These are phyloP conservation scores for Phytophthora ramorum DNA, from an alignment of 352 stramenopile species.

Conservation along the genomic window DNA sequence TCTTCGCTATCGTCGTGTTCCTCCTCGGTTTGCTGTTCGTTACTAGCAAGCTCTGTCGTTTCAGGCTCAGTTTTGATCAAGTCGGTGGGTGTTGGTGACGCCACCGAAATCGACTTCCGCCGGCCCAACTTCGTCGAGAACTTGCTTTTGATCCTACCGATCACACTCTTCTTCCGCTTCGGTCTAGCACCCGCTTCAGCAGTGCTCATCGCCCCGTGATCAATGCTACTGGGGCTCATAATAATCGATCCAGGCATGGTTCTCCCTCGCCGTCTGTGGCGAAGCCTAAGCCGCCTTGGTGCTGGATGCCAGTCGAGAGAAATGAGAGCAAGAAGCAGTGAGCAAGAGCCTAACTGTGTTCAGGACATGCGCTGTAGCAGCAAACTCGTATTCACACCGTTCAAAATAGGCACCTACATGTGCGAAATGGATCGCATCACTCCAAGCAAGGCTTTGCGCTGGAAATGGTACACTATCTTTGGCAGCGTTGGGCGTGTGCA, in stretches of 20 bases:
- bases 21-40: slow-evolving; percentile 28
- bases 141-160: slow-evolving; percentile 77
- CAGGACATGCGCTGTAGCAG: background rate
- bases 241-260: slow-evolving; percentile 36
- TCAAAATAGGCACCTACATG: slow-evolving; percentile 25
- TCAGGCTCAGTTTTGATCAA: slow-evolving; percentile 33
- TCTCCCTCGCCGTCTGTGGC: background rate
- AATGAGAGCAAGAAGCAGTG: slow-evolving; percentile 6
- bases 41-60: background rate
- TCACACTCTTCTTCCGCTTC: slow-evolving; percentile 70
- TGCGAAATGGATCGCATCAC: slow-evolving; percentile 21
- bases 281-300: background rate
- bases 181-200: slow-evolving; percentile 1
- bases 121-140: slow-evolving; percentile 57
- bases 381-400: background rate
- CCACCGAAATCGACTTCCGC: slow-evolving; percentile 40
- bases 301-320: slow-evolving; percentile 18
- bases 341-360: slow-evolving; percentile 15
- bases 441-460: background rate
- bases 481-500: background rate
- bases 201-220: slow-evolving; percentile 7
- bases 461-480: slow-evolving; percentile 15
- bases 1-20: slow-evolving; percentile 22
- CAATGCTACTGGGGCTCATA: slow-evolving; percentile 35
- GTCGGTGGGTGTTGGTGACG: slow-evolving; percentile 46